Base-by-base conservation (phyloP, 2,329 filamentous ascomycete genomes). In the Escovopsis sp. region DNA sequence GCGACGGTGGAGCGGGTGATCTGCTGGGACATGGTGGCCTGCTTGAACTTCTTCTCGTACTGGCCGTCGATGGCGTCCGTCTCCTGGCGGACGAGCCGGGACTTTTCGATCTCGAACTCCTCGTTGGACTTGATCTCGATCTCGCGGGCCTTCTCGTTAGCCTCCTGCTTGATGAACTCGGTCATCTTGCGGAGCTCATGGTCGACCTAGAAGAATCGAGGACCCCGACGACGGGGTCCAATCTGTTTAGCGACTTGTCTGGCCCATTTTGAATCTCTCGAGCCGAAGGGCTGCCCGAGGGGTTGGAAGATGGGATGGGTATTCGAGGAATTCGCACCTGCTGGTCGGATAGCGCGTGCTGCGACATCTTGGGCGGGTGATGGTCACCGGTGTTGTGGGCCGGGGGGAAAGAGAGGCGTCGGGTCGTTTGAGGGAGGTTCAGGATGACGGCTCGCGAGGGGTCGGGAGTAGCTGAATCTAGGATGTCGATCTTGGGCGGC, bases 181-280 rank as follows among this genome's bases (percentile, higher is more conserved):
- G 91, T 96, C 91, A 98, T 98, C 78, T 98, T 98, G 75, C 85
- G 88, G 68, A 98, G 85, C 79, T 98, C 91, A 68, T 85, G 81
- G 68, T 85, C 81, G 75, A 98, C 91, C 87, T 96, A 63, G 26
- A 37, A 19, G 33, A 15, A 33, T 15, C n/a, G 26, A n/a, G 18
- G 12, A 35, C 11, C 23, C 47, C 43, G 45, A 44, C 40, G 47
- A 42, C 51, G 45, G 45, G 45, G 46, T 15, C 43, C 45, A 48
- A 42, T 48, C 36, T 47, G 40, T 35, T 26, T 37, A 33, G 23
- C 18, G 26, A n/a, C 15, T 15, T 15, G 15, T 15, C 15, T 2
- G 15, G 15, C 15, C 15, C 15, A 15, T 15, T 15, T 15, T 15
- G 15, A 15, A 2, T 15, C 15, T 15, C 15, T 15, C 15, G 2